Percentiles rank a stretch among this genome's conserved stretches.
Conservation (phyloP, 2,329 filamentous ascomycete genomes). For the Ophiostoma sp. region DNA sequence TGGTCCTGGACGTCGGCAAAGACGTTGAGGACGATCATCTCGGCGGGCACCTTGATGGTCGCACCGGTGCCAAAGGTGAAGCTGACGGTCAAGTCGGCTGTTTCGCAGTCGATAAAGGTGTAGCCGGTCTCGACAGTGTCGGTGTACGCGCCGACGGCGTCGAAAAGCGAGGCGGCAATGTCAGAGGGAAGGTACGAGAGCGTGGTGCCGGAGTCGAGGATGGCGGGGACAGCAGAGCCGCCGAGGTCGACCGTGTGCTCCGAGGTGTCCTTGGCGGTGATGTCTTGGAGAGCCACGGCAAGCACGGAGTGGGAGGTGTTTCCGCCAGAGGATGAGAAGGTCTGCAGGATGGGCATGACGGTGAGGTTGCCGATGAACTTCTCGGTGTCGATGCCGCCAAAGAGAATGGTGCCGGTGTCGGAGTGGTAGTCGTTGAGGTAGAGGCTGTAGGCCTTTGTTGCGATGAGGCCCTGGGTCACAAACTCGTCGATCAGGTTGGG, state of each 20-base stretch:
- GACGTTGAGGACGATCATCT: slow-evolving; percentile 40
- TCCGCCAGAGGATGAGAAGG: slow-evolving; percentile 36
- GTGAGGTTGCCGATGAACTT: slow-evolving; percentile 57
- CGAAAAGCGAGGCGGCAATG: slow-evolving; percentile 39
- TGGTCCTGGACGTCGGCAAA: slow-evolving; percentile 27
- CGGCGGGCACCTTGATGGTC: slow-evolving; percentile 31
- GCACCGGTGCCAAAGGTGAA: slow-evolving; percentile 30
- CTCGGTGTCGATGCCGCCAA: slow-evolving; percentile 62
- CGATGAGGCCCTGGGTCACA: slow-evolving; percentile 55
- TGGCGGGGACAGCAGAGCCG: slow-evolving; percentile 37
- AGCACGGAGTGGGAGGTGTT: slow-evolving; percentile 38
- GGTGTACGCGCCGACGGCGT: slow-evolving; percentile 37
- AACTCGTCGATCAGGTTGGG: slow-evolving; percentile 61
- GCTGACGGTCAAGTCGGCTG: slow-evolving; percentile 33
- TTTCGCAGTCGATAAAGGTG: slow-evolving; percentile 38
- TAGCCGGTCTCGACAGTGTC: slow-evolving; percentile 36
- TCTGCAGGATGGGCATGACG: slow-evolving; percentile 49
- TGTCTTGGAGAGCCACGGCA: slow-evolving; percentile 38
- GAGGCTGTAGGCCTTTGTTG: slow-evolving; percentile 61
- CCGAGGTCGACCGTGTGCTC: slow-evolving; percentile 19
- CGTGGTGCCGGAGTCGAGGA: slow-evolving; percentile 66
- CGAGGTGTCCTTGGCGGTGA: slow-evolving; percentile 28
- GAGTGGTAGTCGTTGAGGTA: slow-evolving; percentile 54
- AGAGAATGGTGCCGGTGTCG: slow-evolving; percentile 58
- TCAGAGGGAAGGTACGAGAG: slow-evolving; percentile 55